Conservation (phyloP, 768 basidiomycete genomes). For the Rickenella mellea region DNA sequence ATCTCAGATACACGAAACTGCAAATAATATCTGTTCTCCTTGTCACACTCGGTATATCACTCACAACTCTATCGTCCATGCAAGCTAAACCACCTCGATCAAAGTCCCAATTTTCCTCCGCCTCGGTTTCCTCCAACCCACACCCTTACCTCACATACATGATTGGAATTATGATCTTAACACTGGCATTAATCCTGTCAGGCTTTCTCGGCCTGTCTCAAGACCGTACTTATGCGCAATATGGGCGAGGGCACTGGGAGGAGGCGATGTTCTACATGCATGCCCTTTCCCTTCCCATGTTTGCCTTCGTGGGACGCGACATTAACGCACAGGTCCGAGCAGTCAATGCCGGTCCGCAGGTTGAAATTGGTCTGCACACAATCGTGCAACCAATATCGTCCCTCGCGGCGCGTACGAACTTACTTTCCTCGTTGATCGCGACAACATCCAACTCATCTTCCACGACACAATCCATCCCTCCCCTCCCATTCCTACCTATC, state of each 20-base stretch:
- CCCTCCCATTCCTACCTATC: conserved; percentile 21
- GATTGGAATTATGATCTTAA: conserved; percentile 65
- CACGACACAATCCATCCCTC: conserved; percentile 8
- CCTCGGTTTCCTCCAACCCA: not conserved
- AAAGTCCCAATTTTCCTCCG: conserved; percentile 1
- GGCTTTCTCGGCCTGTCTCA: conserved; percentile 79
- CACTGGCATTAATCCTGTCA: conserved; percentile 68
- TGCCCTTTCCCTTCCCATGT: conserved; percentile 71
- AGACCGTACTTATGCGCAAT: conserved; percentile 63
- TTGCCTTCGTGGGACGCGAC: conserved; percentile 47
- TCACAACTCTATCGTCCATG: conserved; percentile 76
- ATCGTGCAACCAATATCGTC: no score
- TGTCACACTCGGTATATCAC: conserved; percentile 68
- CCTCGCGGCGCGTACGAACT: no score
- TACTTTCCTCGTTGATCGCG: not conserved
- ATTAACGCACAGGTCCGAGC: conserved; percentile 36
- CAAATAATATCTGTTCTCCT: conserved; percentile 73
- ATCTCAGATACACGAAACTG: conserved; percentile 42
- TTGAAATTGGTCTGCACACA: conserved; percentile 10
- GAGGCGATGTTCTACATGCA: conserved; percentile 92
- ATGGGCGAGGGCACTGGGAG: conserved; percentile 52
- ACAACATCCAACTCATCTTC: conserved; percentile 6
- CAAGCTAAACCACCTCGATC: conserved; percentile 16
- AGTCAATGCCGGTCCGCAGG: conserved; percentile 31
- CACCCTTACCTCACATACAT: conserved; percentile 42